Conservation (phyloP, 1,139 yeast species). For the Kurtzmaniella natalensis region DNA sequence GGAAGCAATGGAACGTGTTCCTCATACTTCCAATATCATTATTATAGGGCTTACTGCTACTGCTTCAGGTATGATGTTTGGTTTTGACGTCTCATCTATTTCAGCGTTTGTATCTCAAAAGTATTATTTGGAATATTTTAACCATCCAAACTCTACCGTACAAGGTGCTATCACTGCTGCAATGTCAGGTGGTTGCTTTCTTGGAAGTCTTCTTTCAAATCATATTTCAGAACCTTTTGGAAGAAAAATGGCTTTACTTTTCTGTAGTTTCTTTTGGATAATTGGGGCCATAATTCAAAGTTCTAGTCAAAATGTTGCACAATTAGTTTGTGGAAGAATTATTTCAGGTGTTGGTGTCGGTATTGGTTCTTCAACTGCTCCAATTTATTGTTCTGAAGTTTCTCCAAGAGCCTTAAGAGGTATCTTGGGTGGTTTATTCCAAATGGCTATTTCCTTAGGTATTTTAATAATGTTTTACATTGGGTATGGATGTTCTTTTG, state of each 20-base stretch:
- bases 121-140: slow-evolving; percentile 40
- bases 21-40: slow-evolving; percentile 40
- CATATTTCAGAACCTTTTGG: slow-evolving; percentile 54
- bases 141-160: slow-evolving; percentile 37
- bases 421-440: slow-evolving; percentile 60
- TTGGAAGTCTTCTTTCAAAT: slow-evolving; percentile 50
- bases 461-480: slow-evolving; percentile 56
- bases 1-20: no score
- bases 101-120: slow-evolving; percentile 51
- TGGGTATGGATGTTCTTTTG: slow-evolving; percentile 55
- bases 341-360: slow-evolving; percentile 70
- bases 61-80: slow-evolving; percentile 60
- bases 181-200: slow-evolving; percentile 56
- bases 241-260: slow-evolving; percentile 50
- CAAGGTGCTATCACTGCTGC: slow-evolving; percentile 62
- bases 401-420: slow-evolving; percentile 67
- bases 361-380: slow-evolving; percentile 64
- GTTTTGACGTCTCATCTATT: slow-evolving; percentile 66
- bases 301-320: slow-evolving; percentile 41
- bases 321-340: slow-evolving; percentile 56
- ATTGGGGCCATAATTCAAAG: slow-evolving; percentile 49
- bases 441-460: slow-evolving; percentile 67
- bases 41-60: slow-evolving; percentile 46
- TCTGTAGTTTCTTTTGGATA: slow-evolving; percentile 44
- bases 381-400: slow-evolving; percentile 69